A percentile compares a stretch with the other conserved stretches of the same genome.
phyloP scores from a whole-genome alignment of 495 filamentous ascomycete genomes.

The Aspergillus carlsbadensis region DNA sequence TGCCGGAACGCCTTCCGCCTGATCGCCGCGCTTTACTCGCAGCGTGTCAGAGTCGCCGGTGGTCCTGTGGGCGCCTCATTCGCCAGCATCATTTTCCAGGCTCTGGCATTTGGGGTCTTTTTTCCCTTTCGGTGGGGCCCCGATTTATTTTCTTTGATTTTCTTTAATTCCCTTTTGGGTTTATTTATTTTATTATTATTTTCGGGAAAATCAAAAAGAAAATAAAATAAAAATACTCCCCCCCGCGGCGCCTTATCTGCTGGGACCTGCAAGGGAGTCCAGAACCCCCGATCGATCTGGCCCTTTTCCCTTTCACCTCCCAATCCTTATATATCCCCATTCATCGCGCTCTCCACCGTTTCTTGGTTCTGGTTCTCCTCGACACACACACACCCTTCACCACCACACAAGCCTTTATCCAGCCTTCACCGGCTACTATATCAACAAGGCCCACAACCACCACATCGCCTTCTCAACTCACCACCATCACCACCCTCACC shows the following conservation, averaged over 20 bases:
- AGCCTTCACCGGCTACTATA: constrained; percentile 5
- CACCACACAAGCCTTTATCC: constrained; percentile 11
- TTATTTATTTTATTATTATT: constrained; percentile 12
- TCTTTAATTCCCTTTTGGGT: constrained; percentile 4
- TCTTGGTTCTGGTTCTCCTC: constrained; percentile 5
- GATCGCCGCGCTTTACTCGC: constrained; percentile 28
- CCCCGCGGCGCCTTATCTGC: constrained; percentile 30
- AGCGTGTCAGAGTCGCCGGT: constrained; percentile 15
- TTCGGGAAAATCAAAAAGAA: constrained; percentile 14
- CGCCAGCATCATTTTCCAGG: constrained; percentile 17
- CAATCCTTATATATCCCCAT: constrained; percentile 10
- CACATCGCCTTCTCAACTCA: background rate
- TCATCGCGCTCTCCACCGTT: constrained; percentile 18
- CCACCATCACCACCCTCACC: background rate
- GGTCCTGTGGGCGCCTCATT: constrained; percentile 16
- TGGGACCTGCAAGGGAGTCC: constrained; percentile 31
- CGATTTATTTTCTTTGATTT: constrained; percentile 1
- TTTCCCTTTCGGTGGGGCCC: constrained; percentile 11
- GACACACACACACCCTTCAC: background rate
- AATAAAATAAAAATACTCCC: constrained; percentile 15
- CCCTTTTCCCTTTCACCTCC: constrained; percentile 10
- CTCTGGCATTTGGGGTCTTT: constrained; percentile 21
- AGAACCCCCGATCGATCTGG: constrained; percentile 27
- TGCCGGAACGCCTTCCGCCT: constrained; percentile 28
- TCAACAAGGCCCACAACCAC: background rate